Evolutionary conservation across 2,329 filamentous ascomycete genomes (phyloP).

Genomic region (Cladosporium sp.): DNA sequence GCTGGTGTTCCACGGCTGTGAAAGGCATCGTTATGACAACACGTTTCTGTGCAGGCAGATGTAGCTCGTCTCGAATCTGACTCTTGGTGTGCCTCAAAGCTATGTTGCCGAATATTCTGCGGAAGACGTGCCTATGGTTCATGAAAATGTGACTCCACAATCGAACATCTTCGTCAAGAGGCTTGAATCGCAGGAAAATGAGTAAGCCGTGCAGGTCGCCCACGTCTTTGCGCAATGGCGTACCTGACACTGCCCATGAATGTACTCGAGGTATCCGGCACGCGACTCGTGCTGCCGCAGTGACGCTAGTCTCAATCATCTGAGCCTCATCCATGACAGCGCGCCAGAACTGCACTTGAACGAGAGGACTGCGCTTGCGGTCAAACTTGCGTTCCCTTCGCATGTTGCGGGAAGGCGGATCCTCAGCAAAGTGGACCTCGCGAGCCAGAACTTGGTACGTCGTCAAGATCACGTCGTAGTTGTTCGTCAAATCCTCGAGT

Average conservation of each 20-base stretch:
- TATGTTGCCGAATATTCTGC: constrained; percentile 68
- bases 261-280: constrained; percentile 78
- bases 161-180: constrained; percentile 65
- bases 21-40: constrained; percentile 89
- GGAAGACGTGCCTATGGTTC: constrained; percentile 65
- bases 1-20: constrained; percentile 84
- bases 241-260: constrained; percentile 91
- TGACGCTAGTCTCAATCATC: constrained; percentile 89
- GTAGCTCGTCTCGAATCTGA: constrained; percentile 74
- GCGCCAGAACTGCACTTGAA: constrained; percentile 85
- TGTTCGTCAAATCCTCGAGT: constrained; percentile 49
- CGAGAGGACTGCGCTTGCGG: constrained; percentile 74
- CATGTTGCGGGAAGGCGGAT: constrained; percentile 71
- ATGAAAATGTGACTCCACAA: constrained; percentile 69
- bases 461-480: constrained; percentile 61
- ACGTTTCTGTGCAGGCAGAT: constrained; percentile 78
- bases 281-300: constrained; percentile 78
- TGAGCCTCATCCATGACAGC: constrained; percentile 77
- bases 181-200: constrained; percentile 76
- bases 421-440: constrained; percentile 76
- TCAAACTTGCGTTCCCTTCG: constrained; percentile 50
- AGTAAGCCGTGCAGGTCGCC: constrained; percentile 79
- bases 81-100: constrained; percentile 85
- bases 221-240: constrained; percentile 79
- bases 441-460: constrained; percentile 71